Evolutionary conservation across 2,329 filamentous ascomycete genomes (phyloP), one percentile per base, ranked within the genome.

Genomic region (Tolypocladium capitatum): DNA sequence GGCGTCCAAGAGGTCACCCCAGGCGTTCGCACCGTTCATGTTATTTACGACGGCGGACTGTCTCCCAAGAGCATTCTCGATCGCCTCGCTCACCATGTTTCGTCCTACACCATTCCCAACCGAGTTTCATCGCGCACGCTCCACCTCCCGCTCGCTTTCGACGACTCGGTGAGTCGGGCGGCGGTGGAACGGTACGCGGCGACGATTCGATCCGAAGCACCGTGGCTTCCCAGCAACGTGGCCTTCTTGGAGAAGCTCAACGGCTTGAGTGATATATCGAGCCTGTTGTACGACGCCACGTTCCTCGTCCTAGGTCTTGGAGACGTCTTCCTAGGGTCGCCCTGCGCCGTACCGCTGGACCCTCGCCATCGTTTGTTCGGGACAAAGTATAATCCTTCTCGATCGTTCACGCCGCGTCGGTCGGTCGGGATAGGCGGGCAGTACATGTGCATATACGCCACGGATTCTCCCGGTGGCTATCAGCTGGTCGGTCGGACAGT

Each of bases 201-300:
- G 24, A 82, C 78, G 1, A 78, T 81, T 51, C 70, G 80, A 7
- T 70, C 74, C 1, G 72, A 78, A 44, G 80, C 80, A 0, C 72
- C 76, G 0, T 84, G 80, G 56, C 66, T 83, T 0, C 80, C 80
- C 0, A 75, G 78, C 53, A 82, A 82, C 47, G 67, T 81, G 36
- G 68, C 73, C 1, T 84, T 83, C 48, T 51, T 70, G 3, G 57
- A 63, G 45, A 50, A 55, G 40, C 53, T 67, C 11, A 68, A 68
- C 49, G 63, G 58, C 0, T 51, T 66, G 16, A 51, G 56, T 2
- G 54, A 58, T 2, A 52, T 67, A 10, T 54, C 56, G 3, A 36
- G 51, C 4, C 28, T 61, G 2, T 24, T 67, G 16, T 34, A 54
- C 4, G 65, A 69, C 1, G 60, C 61, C 0, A 55, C 55, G 0